phyloP scores from a whole-genome alignment of 148 eudicot genomes.

The Diospyros lotus region DNA sequence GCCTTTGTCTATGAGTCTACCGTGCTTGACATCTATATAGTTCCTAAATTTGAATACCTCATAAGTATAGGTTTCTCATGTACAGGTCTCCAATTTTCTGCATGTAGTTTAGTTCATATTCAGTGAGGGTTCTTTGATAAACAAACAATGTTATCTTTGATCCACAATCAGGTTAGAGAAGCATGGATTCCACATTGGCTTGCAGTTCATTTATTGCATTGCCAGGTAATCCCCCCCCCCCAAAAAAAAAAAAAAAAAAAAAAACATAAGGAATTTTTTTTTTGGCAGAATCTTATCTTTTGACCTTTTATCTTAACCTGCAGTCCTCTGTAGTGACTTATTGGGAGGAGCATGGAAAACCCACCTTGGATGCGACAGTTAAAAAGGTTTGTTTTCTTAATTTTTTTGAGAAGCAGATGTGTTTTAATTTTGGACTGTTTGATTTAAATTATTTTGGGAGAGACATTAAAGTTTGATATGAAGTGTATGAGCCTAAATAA shows the following conservation, averaged over 20 bases:
- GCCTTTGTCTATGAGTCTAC: not conserved
- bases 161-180: conserved; percentile 45
- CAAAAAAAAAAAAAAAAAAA: no score
- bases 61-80: not conserved
- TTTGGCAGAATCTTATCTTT: not conserved
- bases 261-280: conserved; percentile 1
- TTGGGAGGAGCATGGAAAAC: conserved; percentile 72
- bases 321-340: conserved; percentile 51
- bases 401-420: conserved; percentile 6
- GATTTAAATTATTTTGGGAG: conserved; percentile 3
- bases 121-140: not conserved
- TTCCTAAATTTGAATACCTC: not conserved
- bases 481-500: no score
- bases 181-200: conserved; percentile 73
- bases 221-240: conserved; percentile 29
- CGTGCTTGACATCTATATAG: not conserved
- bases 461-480: no score
- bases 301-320: conserved; percentile 11
- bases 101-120: no score
- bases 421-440: not conserved
- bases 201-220: conserved; percentile 36
- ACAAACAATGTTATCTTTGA: conserved; percentile 10
- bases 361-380: conserved; percentile 40
- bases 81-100: no score
- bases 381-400: conserved; percentile 40